Evolutionary conservation across 2,329 filamentous ascomycete genomes (phyloP), one percentile per base, ranked within the genome.

Genomic region (Penicillium sp.): DNA sequence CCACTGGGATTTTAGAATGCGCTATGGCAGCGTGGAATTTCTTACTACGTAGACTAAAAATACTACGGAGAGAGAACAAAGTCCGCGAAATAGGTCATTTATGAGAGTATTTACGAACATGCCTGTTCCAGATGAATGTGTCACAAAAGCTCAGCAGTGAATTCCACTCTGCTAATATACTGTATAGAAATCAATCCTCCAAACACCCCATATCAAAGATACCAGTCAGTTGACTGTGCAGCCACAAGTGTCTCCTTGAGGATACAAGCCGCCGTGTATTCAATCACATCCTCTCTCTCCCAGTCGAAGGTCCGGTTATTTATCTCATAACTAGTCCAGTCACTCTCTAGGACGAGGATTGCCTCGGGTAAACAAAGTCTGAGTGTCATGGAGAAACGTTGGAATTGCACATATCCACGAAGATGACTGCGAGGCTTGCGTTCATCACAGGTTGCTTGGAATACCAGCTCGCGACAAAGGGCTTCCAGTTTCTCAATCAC

Each of bases 181-280:
- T 8, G 2, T 16, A 10, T 10, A n/a, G 7, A 2, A 47, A 11
- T 39, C 5, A 4, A 29, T 15, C 9, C 15, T 19, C 38, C n/a
- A 0, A 23, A 4, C 1, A 25, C 6, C 9, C 1, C 21, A 4
- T 1, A 1, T 52, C 40, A 52, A 19, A 34, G 23, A 29, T 52
- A 52, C 50, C 50, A 52, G 29, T 45, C 50, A 19, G 29, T 52
- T 16, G 50, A 36, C 10, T 21, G 50, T 9, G 39, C 50, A 1
- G 31, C 50, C 8, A 8, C 8, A 1, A 52, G 39, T 16, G 40
- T n/a, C 7, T 46, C 23, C 11, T 29, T 36, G 5, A 52, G 39
- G 2, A 36, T 11, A 36, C 15, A 34, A 9, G 15, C 40, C 15
- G 50, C 21, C 4, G 5, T 21, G 5, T 36, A 9, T 36, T 52